These are phyloP conservation scores for Alloteropsis semialata DNA, from an alignment of 176 grass and related monocot genomes.

Conservation along the genomic window DNA sequence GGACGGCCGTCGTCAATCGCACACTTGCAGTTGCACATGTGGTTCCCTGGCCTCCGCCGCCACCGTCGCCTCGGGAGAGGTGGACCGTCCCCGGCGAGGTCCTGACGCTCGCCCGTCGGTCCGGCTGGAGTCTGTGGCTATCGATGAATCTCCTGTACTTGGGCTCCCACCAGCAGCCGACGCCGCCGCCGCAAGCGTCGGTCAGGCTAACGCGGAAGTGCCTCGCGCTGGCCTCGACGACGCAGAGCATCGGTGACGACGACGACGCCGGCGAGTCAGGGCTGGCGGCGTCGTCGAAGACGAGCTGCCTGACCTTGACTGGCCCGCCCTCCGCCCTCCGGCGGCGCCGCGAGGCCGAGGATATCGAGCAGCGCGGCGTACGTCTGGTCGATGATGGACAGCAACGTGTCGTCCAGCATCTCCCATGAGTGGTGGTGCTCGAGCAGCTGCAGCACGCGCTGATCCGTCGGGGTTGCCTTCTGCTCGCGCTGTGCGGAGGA, in stretches of 20 bases:
- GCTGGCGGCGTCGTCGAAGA: not conserved
- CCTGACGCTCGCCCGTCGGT: not conserved
- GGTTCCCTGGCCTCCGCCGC: too few species aligned
- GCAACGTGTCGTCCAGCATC: not conserved
- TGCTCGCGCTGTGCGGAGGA: too few species aligned
- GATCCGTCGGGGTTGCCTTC: too few species aligned
- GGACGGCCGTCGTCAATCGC: not conserved
- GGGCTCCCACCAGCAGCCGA: too few species aligned
- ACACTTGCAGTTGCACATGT: not conserved
- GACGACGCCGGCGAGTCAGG: not conserved
- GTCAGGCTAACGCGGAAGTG: not conserved
- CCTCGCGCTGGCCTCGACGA: not conserved
- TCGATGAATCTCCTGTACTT: too few species aligned
- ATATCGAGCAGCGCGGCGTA: not conserved
- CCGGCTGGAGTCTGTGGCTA: too few species aligned
- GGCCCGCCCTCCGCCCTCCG: not conserved
- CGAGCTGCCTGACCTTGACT: not conserved
- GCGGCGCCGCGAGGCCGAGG: not conserved
- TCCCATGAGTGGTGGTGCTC: constrained; percentile 10
- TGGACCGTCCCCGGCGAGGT: not conserved
- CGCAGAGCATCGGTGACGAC: not conserved
- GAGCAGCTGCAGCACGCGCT: not conserved
- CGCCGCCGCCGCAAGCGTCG: not conserved
- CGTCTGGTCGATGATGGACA: constrained; percentile 21
- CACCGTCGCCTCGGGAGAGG: not conserved